A percentile compares a stretch with the other conserved stretches of the same genome.
Evolutionary conservation across 352 stramenopile species (phyloP).

Genomic region (Thalassiosira hispida): DNA sequence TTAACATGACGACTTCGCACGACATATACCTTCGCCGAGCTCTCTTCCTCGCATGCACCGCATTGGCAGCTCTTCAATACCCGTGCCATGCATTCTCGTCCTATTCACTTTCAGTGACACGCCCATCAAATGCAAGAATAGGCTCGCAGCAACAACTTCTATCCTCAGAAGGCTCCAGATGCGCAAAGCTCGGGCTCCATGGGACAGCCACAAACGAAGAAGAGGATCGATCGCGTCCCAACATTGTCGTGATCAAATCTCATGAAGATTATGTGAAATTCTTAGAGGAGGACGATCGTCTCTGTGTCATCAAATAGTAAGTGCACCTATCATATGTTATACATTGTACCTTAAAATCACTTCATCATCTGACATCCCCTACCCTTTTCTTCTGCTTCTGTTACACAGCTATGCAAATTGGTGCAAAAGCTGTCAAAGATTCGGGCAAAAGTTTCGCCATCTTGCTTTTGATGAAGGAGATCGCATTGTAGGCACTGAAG

Average conservation of each 20-base stretch:
- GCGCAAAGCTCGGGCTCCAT: neutral
- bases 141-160: neutral
- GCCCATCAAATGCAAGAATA: neutral
- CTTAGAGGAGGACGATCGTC: slow-evolving; percentile 53
- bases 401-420: slow-evolving; percentile 50
- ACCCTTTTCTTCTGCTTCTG: neutral
- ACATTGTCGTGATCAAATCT: slow-evolving; percentile 38
- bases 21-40: neutral
- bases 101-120: neutral
- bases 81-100: slow-evolving; percentile 14
- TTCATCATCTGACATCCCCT: neutral
- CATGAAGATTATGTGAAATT: slow-evolving; percentile 57
- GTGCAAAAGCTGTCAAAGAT: slow-evolving; percentile 75
- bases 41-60: slow-evolving; percentile 4
- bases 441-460: slow-evolving; percentile 56
- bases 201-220: slow-evolving; percentile 1
- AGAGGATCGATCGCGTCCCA: slow-evolving; percentile 9
- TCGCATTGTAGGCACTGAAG: slow-evolving; percentile 4
- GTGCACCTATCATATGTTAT: neutral
- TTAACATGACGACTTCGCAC: neutral
- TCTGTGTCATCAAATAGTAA: slow-evolving; percentile 63
- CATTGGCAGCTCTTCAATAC: slow-evolving; percentile 4
- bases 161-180: neutral
- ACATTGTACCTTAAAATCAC: too few relatives aligned
- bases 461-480: slow-evolving; percentile 57